These are phyloP conservation scores for Schwanniomyces polymorphus DNA, from an alignment of 805 yeast genomes.

Conservation along the genomic window DNA sequence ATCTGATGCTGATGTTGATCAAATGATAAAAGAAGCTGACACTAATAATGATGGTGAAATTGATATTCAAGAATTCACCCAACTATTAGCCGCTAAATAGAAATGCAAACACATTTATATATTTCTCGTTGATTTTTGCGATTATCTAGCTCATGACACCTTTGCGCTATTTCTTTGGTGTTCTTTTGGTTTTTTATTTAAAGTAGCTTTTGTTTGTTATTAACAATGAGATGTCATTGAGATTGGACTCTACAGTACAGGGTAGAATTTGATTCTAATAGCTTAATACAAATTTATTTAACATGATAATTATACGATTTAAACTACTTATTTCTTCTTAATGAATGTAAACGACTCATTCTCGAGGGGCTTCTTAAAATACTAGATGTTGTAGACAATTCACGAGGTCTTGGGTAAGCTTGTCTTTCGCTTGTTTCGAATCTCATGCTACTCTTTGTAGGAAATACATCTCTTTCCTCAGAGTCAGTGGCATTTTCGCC, in stretches of 20 bases:
- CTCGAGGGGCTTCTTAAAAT: conserved; percentile 12
- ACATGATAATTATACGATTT: neutral
- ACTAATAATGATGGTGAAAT: conserved; percentile 96
- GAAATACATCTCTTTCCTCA: conserved; percentile 12
- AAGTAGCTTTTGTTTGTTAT: neutral
- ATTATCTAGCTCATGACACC: neutral
- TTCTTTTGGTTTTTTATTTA: neutral
- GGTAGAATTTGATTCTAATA: neutral
- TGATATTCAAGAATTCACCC: conserved; percentile 94
- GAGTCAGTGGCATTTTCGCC: conserved; percentile 17
- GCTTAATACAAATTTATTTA: neutral
- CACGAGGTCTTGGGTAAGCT: conserved; percentile 19
- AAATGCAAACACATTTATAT: neutral
- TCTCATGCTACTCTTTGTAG: conserved; percentile 14
- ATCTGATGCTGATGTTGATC: conserved; percentile 95
- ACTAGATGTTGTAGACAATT: conserved; percentile 13
- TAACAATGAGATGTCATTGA: neutral
- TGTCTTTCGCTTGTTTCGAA: conserved; percentile 21
- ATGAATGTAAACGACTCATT: conserved; percentile 16
- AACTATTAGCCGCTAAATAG: conserved; percentile 75
- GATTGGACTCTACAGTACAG: neutral
- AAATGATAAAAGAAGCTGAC: conserved; percentile 95
- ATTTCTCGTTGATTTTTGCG: neutral
- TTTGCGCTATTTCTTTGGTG: neutral
- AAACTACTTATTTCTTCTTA: conserved; percentile 10